Evolutionary conservation across 2,329 filamentous ascomycete genomes (phyloP).

Genomic region (Penicillium sp.): DNA sequence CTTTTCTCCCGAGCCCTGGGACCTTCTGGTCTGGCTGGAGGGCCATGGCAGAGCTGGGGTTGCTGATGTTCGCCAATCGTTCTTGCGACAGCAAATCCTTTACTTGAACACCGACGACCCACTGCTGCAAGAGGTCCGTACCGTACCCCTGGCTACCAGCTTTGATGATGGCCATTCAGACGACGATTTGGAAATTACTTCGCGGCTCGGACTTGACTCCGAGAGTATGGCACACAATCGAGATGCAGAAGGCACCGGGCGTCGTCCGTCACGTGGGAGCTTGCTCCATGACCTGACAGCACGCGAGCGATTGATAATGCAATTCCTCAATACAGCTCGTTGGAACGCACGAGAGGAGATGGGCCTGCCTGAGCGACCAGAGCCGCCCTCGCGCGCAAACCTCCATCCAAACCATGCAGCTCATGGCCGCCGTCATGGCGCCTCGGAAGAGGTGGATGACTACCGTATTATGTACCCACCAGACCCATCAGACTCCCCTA

Average conservation of each 20-base stretch:
- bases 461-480: slow-evolving; percentile 40
- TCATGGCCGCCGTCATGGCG: slow-evolving; percentile 32
- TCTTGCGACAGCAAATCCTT: slow-evolving; percentile 48
- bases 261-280: slow-evolving; percentile 37
- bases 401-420: slow-evolving; percentile 30
- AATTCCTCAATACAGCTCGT: slow-evolving; percentile 46
- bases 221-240: slow-evolving; percentile 27
- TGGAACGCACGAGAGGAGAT: slow-evolving; percentile 41
- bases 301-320: slow-evolving; percentile 47
- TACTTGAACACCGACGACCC: slow-evolving; percentile 39
- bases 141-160: slow-evolving; percentile 33
- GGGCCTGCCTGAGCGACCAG: slow-evolving; percentile 32
- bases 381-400: slow-evolving; percentile 32
- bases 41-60: slow-evolving; percentile 62
- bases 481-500: slow-evolving; percentile 32
- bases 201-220: slow-evolving; percentile 29
- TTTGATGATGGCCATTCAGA: slow-evolving; percentile 28
- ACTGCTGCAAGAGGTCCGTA: slow-evolving; percentile 36
- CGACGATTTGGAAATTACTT: slow-evolving; percentile 26
- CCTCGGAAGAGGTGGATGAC: slow-evolving; percentile 33
- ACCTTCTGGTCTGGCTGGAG: slow-evolving; percentile 92
- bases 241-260: slow-evolving; percentile 25
- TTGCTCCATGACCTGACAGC: slow-evolving; percentile 44
- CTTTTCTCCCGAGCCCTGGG: slow-evolving; percentile 87
- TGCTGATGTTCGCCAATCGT: slow-evolving; percentile 51